phyloP scores from a whole-genome alignment of 108 stramenopile genomes.

The Discostella stelligeroides region DNA sequence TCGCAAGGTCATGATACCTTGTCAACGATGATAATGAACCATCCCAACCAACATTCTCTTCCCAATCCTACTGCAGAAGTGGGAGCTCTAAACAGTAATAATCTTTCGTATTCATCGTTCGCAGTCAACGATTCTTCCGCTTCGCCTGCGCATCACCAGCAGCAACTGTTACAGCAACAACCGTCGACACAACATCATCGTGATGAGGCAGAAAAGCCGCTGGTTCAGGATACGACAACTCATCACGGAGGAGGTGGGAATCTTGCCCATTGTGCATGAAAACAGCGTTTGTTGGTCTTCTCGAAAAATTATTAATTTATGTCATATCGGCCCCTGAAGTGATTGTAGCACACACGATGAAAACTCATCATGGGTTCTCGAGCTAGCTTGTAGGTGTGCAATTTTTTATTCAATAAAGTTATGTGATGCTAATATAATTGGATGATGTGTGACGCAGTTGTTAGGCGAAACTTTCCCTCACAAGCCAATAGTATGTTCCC shows the following conservation, averaged over 20 bases:
- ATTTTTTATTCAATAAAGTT: no score
- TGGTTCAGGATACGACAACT: conserved; percentile 12
- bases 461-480: no score
- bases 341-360: no score
- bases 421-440: no score
- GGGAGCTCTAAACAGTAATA: background rate
- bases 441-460: no score
- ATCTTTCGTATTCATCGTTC: background rate
- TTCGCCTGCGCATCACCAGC: conserved; percentile 8
- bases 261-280: conserved; percentile 57
- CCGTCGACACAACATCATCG: conserved; percentile 13
- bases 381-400: no score
- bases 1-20: background rate
- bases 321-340: no score
- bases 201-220: background rate
- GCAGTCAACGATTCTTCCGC: background rate
- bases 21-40: conserved; percentile 1
- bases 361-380: no score
- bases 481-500: no score
- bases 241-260: conserved; percentile 52
- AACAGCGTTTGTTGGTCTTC: no score
- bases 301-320: no score
- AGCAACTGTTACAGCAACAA: conserved; percentile 13
- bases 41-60: conserved; percentile 3
- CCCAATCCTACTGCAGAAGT: background rate